A percentile compares a stretch with the other conserved stretches of the same genome.
Evolutionary conservation across 192 early-diverging fungal genomes (phyloP).

Genomic region (Linnemannia elongata): DNA sequence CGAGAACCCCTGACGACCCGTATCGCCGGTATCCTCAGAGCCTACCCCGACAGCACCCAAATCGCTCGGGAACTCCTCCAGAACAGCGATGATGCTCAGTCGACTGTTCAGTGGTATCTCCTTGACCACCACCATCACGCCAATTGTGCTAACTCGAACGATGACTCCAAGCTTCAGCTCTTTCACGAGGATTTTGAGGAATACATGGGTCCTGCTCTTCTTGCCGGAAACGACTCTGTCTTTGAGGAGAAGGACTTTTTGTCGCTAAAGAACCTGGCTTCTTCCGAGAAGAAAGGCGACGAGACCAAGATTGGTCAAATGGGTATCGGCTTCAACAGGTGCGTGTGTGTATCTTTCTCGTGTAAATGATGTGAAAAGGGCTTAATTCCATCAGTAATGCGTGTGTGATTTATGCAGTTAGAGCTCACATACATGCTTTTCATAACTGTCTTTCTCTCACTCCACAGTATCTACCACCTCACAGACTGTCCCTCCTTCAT

Average conservation of each 20-base stretch:
- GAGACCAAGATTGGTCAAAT: constrained; percentile 33
- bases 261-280: constrained; percentile 16
- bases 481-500: constrained; percentile 43
- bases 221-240: constrained; percentile 22
- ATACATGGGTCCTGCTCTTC: constrained; percentile 23
- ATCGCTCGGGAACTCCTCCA: too few relatives aligned
- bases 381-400: too few relatives aligned
- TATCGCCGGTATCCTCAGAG: too few relatives aligned
- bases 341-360: too few relatives aligned
- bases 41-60: too few relatives aligned
- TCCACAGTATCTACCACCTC: constrained; percentile 33
- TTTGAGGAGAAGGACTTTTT: constrained; percentile 21
- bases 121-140: constrained; percentile 27
- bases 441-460: too few relatives aligned
- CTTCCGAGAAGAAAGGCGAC: constrained; percentile 15
- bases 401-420: too few relatives aligned
- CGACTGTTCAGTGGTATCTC: constrained; percentile 22
- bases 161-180: neutral
- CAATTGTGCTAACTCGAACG: neutral
- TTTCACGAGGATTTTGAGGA: constrained; percentile 11
- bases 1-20: too few relatives aligned
- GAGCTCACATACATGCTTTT: neutral
- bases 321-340: constrained; percentile 44
- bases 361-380: neutral
- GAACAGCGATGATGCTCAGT: neutral